Percentiles rank a stretch among this genome's conserved stretches.
phyloP scores from a whole-genome alignment of 1,284 basidiomycete genomes.

The Trametes pubescens region DNA sequence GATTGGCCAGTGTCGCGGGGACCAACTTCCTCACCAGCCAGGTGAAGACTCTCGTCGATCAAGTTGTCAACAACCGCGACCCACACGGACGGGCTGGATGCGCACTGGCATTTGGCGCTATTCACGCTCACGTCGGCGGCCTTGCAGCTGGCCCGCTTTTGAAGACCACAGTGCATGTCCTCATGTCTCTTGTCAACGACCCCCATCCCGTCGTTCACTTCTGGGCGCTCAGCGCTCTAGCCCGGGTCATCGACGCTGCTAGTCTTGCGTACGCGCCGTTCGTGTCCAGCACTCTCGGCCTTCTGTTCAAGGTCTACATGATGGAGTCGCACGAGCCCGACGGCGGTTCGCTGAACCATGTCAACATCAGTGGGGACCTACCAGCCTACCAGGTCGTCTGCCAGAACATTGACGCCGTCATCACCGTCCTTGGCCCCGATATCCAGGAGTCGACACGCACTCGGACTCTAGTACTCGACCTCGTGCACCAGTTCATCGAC shows the following conservation, averaged over 20 bases:
- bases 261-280: slow-evolving; percentile 93
- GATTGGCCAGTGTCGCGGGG: slow-evolving; percentile 85
- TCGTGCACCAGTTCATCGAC: slow-evolving; percentile 86
- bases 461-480: slow-evolving; percentile 81
- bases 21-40: slow-evolving; percentile 88
- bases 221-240: slow-evolving; percentile 88
- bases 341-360: slow-evolving; percentile 85
- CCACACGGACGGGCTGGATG: slow-evolving; percentile 95
- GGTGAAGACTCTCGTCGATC: slow-evolving; percentile 93
- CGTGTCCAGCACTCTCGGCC: slow-evolving; percentile 88
- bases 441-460: slow-evolving; percentile 90
- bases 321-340: slow-evolving; percentile 94
- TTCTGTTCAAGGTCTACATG: slow-evolving; percentile 92
- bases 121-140: slow-evolving; percentile 93
- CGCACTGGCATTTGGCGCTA: slow-evolving; percentile 92
- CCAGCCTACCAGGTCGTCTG: slow-evolving; percentile 94
- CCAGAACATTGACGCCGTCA: slow-evolving; percentile 91
- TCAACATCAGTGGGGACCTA: slow-evolving; percentile 90
- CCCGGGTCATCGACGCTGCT: slow-evolving; percentile 90
- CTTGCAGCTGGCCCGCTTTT: slow-evolving; percentile 93
- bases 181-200: slow-evolving; percentile 96
- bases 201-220: slow-evolving; percentile 98
- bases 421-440: slow-evolving; percentile 95
- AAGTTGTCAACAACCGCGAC: slow-evolving; percentile 96
- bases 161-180: slow-evolving; percentile 95